Evolutionary conservation across 129 eudicot species (phyloP), one percentile per base, ranked within the genome.

Genomic region (Escallonia rubra): DNA sequence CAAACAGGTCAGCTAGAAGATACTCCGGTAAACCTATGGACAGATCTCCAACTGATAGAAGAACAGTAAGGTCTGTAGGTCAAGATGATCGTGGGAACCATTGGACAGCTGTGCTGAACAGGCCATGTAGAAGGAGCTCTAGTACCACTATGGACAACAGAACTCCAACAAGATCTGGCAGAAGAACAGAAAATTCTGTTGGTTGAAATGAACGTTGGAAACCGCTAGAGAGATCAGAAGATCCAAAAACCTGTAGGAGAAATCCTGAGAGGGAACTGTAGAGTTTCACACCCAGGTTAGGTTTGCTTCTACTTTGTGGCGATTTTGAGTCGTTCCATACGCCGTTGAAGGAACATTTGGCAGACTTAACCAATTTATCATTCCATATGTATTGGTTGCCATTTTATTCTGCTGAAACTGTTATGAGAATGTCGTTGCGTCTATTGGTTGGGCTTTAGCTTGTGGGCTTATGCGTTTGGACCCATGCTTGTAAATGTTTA

Each of bases 91-190:
- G 34, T 23, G 57, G 48, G 47, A 62, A 65, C 34, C 58, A 59
- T 40, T 59, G 58, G 62, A 70, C 72, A 44, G 62, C 63, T 61
- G 72, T 64, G 10, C 69, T 69, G 40, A 66, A 78, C 50, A 54
- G 41, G 74, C 54, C 80, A 8, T 57, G 73, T 64, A 63, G 65
- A 57, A 54, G 76, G 47, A 70, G 76, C 66, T 64, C 68, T 23
- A 66, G 63, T 49, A 76, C 66, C 38, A 54, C 70, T 52, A 61
- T 38, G 52, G 76, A 69, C 55, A 65, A 69, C 46, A 71, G 64
- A 42, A 15, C 71, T 42, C 46, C 69, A n/a, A 23, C 34, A 23
- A 61, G 11, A 42, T 16, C 39, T 57, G 48, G 56, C 43, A 14
- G 70, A 12, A 45, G 60, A 63, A 75, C 75, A 60, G 84, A 78